Base-by-base conservation (phyloP, 2,329 filamentous ascomycete species). In the Chaetomium globosum region DNA sequence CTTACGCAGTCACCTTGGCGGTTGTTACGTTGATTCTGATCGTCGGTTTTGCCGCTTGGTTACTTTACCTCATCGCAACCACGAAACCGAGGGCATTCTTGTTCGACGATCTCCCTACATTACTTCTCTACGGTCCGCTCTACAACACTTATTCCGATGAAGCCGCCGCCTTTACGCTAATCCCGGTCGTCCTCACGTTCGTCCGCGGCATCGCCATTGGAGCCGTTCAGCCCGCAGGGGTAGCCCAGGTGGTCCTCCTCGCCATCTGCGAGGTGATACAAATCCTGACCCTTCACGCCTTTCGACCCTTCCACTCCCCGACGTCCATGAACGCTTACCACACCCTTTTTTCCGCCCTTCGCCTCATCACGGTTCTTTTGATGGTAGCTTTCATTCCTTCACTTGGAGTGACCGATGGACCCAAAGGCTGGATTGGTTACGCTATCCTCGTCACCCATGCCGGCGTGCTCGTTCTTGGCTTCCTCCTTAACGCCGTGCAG, bases 261-360 rank as follows among this genome's bases (percentile, higher is more conserved):
- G 93, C 93, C 30, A 94, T 97, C 62, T 97, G 93, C 77, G 95
- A 99, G 79, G 90, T 98, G 68, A 89, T 97, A 39, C 87, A 93
- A 65, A 87, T 97, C 43, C 82, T 98, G 53, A 94, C 93, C 0
- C 80, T 98, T 4, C 89, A 95, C 72, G 92, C 92, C 8, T 96
- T 98, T 80, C 88, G 91, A 19, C 95, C 95, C 0, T 99, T 96
- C 73, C 89, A 94, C 67, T 88, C 89, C 1, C 88, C 93, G 26
- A 98, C 95, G 0, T 97, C 94, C 31, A 99, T 99, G 95, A 98
- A 98, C 74, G 87, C 92, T 10, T 97, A 97, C 71, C 93, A 98
- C 73, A 91, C 90, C 1, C 87, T 93, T 68, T 97, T 97, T 76
- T 87, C 93, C 0, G 80, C 84, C 2, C 81, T 96, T 16, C 88